Evolutionary conservation across 768 basidiomycete species (phyloP), one percentile per base, ranked within the genome.

Genomic region (Tremella fuciformis): DNA sequence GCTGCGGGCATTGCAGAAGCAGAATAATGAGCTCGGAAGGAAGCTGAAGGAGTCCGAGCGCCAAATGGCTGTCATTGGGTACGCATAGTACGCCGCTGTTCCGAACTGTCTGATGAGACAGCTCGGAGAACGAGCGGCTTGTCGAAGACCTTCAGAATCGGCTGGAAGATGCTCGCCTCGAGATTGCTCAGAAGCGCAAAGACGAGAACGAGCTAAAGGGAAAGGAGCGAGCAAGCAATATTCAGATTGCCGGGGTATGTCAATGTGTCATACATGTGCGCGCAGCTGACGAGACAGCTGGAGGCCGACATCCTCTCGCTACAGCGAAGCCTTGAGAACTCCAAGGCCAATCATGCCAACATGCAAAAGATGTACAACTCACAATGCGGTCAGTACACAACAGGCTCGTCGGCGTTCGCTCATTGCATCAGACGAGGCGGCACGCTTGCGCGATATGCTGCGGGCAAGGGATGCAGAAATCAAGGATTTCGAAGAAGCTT

Each of bases 131-230:
- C 64, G 91, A 94, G 75, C 74, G 80, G n/a, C 87, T 91, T 67
- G 76, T 93, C 25, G 88, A 89, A 65, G 88, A 91, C 58, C 83
- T 89, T 77, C 86, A 93, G 68, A 78, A 77, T 2, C 81, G 83
- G 26, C 73, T 94, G 57, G 92, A 96, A 57, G 90, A 96, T 71
- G 76, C 87, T 59, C 80, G 82, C 62, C 83, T 80, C 13, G 93
- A 96, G 75, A 80, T 96, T 8, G 85, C 81, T 13, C 82, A 86
- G 6, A 86, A 88, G 3, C 88, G 89, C 75, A 83, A 89, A 40
- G 91, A 97, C 68, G 92, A 97, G 77, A 96, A 97, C 78, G 93
- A 97, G 69, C 77, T 94, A 64, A 81, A 89, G 46, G 80, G 83
- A 13, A 93, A 92, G 76, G 93, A 96, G 81, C 89, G 89, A 58